phyloP scores from a whole-genome alignment of 2,329 filamentous ascomycete genomes.

The Ambrosiella xylebori region DNA sequence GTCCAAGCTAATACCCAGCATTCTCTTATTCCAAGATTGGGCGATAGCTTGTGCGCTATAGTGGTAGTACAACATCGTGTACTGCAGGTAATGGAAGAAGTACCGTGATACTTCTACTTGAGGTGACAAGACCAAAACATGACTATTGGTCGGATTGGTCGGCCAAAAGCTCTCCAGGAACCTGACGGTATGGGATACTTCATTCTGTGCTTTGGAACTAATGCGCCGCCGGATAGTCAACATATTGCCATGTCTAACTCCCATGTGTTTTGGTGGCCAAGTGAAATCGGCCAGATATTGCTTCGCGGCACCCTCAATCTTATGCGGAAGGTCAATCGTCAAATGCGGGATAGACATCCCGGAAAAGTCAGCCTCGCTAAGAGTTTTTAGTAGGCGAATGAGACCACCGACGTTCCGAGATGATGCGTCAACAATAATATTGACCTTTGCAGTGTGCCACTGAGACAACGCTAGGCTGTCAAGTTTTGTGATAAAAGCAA shows the following conservation, averaged over 20 bases:
- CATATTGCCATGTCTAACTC: conserved; percentile 17
- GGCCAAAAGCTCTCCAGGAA: conserved; percentile 87
- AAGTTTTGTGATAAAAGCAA: conserved; percentile 63
- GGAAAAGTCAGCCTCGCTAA: conserved; percentile 59
- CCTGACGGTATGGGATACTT: conserved; percentile 55
- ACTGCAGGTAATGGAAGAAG: conserved; percentile 78
- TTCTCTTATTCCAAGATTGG: conserved; percentile 30
- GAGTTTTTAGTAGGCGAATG: conserved; percentile 57
- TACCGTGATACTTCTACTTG: conserved; percentile 62
- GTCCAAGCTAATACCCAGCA: conserved; percentile 69
- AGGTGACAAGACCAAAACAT: conserved; percentile 72
- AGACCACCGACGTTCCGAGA: conserved; percentile 55
- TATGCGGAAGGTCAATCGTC: conserved; percentile 65
- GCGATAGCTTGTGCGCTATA: conserved; percentile 40
- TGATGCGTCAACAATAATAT: conserved; percentile 69
- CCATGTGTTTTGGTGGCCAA: conserved; percentile 41
- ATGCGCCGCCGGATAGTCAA: conserved; percentile 64
- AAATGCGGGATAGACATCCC: conserved; percentile 53
- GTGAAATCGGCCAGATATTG: conserved; percentile 44
- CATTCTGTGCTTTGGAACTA: conserved; percentile 36
- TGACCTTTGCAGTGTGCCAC: conserved; percentile 64
- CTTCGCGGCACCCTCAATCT: conserved; percentile 47
- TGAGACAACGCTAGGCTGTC: conserved; percentile 56
- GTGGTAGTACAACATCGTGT: conserved; percentile 56
- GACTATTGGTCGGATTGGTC: conserved; percentile 39